These are phyloP conservation scores for Yamadazyma triangularis DNA, from an alignment of 1,139 yeast species.

Conservation along the genomic window DNA sequence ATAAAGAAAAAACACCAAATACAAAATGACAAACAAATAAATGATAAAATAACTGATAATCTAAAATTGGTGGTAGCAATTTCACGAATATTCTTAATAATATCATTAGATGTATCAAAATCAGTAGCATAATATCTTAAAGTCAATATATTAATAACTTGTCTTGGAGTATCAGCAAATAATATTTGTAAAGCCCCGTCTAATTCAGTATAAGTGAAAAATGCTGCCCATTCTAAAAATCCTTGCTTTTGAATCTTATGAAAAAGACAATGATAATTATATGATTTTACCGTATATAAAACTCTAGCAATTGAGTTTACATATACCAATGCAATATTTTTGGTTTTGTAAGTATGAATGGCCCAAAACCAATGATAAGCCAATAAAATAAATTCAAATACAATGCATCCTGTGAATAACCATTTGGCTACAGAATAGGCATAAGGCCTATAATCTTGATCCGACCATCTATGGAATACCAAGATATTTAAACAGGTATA, in stretches of 20 bases:
- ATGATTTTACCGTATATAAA: conserved; percentile 51
- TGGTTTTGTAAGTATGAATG: conserved; percentile 50
- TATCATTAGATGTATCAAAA: conserved; percentile 37
- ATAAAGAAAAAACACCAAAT: conserved; percentile 71
- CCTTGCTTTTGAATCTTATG: conserved; percentile 64
- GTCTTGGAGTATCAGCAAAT: conserved; percentile 87
- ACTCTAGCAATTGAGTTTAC: conserved; percentile 62
- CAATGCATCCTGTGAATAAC: conserved; percentile 81
- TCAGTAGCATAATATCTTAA: conserved; percentile 52
- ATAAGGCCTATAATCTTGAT: conserved; percentile 52
- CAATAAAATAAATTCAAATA: conserved; percentile 62
- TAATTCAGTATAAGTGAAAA: conserved; percentile 63
- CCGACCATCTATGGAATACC: conserved; percentile 75
- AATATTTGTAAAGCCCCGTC: conserved; percentile 61
- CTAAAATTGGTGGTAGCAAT: conserved; percentile 59
- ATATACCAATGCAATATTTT: conserved; percentile 67
- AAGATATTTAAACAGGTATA: conserved; percentile 75
- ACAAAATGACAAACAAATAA: conserved; percentile 73
- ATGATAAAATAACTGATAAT: conserved; percentile 66
- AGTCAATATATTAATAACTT: conserved; percentile 75
- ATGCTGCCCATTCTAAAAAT: conserved; percentile 63
- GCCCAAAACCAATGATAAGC: conserved; percentile 61
- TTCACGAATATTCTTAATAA: conserved; percentile 48
- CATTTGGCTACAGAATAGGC: conserved; percentile 61
- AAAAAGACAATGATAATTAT: conserved; percentile 69